Conservation (phyloP, 2,329 filamentous ascomycete genomes). For the Aspergillus bombycis region DNA sequence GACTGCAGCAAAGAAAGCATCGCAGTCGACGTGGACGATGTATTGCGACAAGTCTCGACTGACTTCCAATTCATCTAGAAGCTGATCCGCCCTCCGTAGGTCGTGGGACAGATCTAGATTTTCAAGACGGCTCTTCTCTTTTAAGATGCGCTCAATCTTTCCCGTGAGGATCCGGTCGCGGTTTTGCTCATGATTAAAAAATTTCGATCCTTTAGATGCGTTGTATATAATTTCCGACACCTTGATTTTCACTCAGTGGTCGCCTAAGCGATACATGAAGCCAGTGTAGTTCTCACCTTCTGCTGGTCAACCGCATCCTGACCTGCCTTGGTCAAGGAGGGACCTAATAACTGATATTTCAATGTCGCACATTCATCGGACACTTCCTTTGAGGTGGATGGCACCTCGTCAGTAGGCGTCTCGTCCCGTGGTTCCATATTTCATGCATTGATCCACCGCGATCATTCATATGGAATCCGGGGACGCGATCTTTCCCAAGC, state of each 20-base stretch:
- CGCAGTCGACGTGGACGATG: slow-evolving; percentile 92
- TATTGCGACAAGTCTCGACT: slow-evolving; percentile 79
- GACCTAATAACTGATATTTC: slow-evolving; percentile 87
- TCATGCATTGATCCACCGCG: not conserved
- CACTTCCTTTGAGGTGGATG: slow-evolving; percentile 3
- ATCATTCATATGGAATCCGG: not conserved
- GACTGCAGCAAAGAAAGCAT: slow-evolving; percentile 96
- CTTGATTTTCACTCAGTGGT: slow-evolving; percentile 41
- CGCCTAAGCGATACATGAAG: not conserved
- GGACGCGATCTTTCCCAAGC: slow-evolving; percentile 19
- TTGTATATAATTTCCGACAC: slow-evolving; percentile 97
- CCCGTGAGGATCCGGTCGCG: slow-evolving; percentile 80
- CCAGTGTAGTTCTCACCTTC: slow-evolving; percentile 58
- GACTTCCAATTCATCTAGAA: slow-evolving; percentile 77
- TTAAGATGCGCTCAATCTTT: slow-evolving; percentile 80
- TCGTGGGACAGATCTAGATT: slow-evolving; percentile 74
- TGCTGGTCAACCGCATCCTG: slow-evolving; percentile 91
- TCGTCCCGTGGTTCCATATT: slow-evolving; percentile 28
- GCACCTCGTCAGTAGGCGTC: slow-evolving; percentile 15
- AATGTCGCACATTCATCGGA: slow-evolving; percentile 62
- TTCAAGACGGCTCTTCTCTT: slow-evolving; percentile 75
- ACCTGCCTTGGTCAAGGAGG: slow-evolving; percentile 89
- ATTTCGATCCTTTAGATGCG: slow-evolving; percentile 94
- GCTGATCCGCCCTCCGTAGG: slow-evolving; percentile 75
- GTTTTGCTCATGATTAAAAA: slow-evolving; percentile 86